These are phyloP conservation scores for Arachnopeziza araneosa DNA, from an alignment of 2,329 filamentous ascomycete species.

Conservation along the genomic window DNA sequence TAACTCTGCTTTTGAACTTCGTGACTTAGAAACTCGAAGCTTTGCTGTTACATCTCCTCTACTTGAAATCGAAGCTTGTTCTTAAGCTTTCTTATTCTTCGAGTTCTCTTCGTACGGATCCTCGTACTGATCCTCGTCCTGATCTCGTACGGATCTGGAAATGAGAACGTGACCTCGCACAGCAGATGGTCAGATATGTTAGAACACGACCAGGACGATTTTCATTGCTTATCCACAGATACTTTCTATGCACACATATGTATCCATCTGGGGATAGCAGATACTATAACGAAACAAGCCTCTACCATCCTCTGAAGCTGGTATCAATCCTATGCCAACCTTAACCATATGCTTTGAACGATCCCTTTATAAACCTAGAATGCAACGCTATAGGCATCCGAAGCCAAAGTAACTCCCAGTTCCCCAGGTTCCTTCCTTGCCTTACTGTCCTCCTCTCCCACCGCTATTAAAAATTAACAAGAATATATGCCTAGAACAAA, in stretches of 20 bases:
- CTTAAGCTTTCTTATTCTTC: too few species aligned
- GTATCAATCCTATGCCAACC: not conserved
- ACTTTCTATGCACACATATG: not conserved
- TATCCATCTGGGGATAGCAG: not conserved
- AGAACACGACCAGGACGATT: too few species aligned
- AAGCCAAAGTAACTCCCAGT: not conserved
- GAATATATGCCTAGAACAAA: slow-evolving; percentile 1
- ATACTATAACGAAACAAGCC: not conserved
- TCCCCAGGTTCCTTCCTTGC: not conserved
- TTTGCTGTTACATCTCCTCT: too few species aligned
- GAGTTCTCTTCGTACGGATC: too few species aligned
- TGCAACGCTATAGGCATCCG: not conserved
- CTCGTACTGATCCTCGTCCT: too few species aligned
- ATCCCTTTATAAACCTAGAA: not conserved
- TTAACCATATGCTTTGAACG: not conserved
- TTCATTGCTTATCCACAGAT: not conserved
- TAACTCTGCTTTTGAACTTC: too few species aligned
- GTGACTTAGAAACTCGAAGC: too few species aligned
- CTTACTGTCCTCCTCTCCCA: not conserved
- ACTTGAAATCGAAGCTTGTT: too few species aligned
- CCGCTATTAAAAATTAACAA: slow-evolving; percentile 9
- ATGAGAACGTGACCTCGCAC: too few species aligned
- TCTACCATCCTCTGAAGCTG: not conserved
- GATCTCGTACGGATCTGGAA: too few species aligned
- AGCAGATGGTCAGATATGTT: too few species aligned